Base-by-base conservation (phyloP, 352 stramenopile species). In the Phytophthora aleatoria region DNA sequence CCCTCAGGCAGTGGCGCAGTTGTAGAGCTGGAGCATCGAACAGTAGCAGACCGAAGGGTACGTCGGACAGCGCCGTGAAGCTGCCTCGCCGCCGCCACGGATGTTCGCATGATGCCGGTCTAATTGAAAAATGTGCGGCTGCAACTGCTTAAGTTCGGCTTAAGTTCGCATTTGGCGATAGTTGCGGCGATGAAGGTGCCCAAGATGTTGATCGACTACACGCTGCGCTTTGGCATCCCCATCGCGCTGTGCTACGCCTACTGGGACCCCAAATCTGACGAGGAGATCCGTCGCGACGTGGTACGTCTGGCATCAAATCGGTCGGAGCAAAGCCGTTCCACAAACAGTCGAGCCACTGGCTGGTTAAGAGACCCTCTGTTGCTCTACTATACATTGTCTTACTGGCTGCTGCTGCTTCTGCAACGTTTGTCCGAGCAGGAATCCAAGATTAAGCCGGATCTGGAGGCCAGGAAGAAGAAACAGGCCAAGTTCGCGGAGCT, bases 191-290 rank as follows among this genome's bases (percentile, higher is more conserved):
- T 95, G 81, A 94, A 93, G 71, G 76, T 95, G 58, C 59, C 73
- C 54, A 93, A 92, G 72, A 92, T 95, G 87, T 27, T 95, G 51
- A 48, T 94, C 48, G 84, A 95, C 64, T 95, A 93, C 64, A 69
- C 58, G 24, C 50, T 85, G 44, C 72, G 91, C 69, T 91, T 95
- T 66, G 79, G 81, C 33, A 74, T 94, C 41, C 79, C 85, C 49
- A 91, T 85, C 10, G 84, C 67, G 13, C 57, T 91, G 24, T 86
- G 78, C 42, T 79, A 83, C 57, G 81, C 76, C 50, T 91, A 81
- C 61, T 95, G 84, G 79, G 67, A 91, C 44, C 87, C 87, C 8
- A 78, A 85, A 24, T 76, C 80, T 2, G 76, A 94, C 54, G 87
- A 93, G 12, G 74, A 91, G 49, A 92, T 94, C 63, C 87, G 87